Conservation (phyloP, 345 rosid genomes). For the Populus davidiana region DNA sequence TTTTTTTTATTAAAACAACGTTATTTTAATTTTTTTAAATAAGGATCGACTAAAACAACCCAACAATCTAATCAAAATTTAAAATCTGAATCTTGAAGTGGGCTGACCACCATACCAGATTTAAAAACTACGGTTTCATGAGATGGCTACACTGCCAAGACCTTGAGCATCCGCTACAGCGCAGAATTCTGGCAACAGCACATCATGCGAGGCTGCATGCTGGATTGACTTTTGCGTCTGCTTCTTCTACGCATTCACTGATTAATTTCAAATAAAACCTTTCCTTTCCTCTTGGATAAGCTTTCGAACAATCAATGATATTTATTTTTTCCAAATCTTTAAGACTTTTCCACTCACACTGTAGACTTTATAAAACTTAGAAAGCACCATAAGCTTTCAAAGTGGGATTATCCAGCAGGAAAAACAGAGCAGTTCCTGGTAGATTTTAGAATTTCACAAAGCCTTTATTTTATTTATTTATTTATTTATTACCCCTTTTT, state of each 20-base stretch:
- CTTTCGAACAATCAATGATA: slow-evolving; percentile 4
- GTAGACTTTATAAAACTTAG: background rate
- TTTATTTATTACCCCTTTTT: background rate
- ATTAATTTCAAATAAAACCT: background rate
- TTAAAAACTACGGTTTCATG: too few relatives aligned
- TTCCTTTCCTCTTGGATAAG: background rate
- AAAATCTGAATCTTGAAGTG: too few relatives aligned
- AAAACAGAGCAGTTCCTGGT: background rate
- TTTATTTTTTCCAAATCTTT: slow-evolving; percentile 11
- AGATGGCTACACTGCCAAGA: too few relatives aligned
- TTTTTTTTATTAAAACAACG: too few relatives aligned
- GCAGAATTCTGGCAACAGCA: too few relatives aligned
- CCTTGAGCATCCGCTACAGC: too few relatives aligned
- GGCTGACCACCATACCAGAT: too few relatives aligned
- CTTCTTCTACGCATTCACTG: background rate
- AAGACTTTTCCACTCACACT: slow-evolving; percentile 9
- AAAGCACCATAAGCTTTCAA: slow-evolving; percentile 23
- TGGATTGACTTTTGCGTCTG: too few relatives aligned
- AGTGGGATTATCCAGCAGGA: background rate
- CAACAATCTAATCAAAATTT: too few relatives aligned
- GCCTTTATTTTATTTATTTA: background rate
- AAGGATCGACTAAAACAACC: too few relatives aligned
- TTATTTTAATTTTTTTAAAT: too few relatives aligned
- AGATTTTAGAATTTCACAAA: background rate
- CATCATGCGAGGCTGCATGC: too few relatives aligned